phyloP scores from a whole-genome alignment of 768 basidiomycete species.

The Russula emetica region DNA sequence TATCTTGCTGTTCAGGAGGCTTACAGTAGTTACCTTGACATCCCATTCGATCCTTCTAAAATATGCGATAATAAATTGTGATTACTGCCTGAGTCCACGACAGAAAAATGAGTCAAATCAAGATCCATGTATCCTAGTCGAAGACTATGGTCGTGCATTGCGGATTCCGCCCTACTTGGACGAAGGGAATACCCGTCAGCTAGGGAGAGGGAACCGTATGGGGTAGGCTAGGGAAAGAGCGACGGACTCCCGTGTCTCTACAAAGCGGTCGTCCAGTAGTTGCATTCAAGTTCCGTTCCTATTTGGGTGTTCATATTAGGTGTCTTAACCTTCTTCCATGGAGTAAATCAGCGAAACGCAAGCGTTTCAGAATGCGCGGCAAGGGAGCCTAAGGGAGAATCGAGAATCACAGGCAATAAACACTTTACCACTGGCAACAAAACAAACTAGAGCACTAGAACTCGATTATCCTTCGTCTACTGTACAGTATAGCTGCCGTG shows the following conservation, averaged over 20 bases:
- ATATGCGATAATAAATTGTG: neutral
- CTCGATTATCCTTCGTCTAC: too few relatives aligned
- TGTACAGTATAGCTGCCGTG: too few relatives aligned
- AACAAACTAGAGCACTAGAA: too few relatives aligned
- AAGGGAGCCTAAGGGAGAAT: too few relatives aligned
- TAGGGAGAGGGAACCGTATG: neutral
- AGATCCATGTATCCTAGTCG: neutral
- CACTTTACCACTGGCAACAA: too few relatives aligned
- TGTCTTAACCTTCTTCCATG: too few relatives aligned
- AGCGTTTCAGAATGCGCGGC: too few relatives aligned
- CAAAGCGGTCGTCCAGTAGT: too few relatives aligned
- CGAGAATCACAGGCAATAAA: too few relatives aligned
- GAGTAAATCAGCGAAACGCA: too few relatives aligned
- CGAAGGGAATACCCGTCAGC: neutral
- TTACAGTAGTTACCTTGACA: slow-evolving; percentile 7
- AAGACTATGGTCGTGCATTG: neutral
- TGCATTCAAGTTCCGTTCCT: neutral
- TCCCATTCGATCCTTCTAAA: neutral
- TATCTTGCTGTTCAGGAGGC: neutral
- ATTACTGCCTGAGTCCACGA: neutral
- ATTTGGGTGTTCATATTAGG: neutral
- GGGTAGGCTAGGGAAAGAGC: neutral
- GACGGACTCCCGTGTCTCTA: neutral
- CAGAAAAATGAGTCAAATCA: neutral
- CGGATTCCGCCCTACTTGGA: neutral